Base-by-base conservation (phyloP, 441 rosid genomes). In the Mallotus japonicus region DNA sequence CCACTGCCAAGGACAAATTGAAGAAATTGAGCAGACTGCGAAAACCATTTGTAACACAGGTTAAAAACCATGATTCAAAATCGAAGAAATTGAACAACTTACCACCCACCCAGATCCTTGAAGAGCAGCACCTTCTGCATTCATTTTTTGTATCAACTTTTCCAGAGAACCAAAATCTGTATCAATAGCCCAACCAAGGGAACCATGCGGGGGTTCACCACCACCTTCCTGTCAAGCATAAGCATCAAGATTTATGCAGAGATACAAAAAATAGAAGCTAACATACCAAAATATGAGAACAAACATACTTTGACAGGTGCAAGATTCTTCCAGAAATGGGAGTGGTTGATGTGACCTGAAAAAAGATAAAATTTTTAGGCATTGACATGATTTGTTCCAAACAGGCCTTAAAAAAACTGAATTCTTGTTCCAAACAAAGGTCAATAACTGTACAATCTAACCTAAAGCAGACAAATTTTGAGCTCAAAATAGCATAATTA, bases 31-130 rank as follows among this genome's bases (percentile, higher is more conserved):
- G 14, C 13, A 20, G 34, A 62, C 28, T 22, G 32, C 58, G 11
- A 17, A 59, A 76, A 24, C n/a, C 28, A 64, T 28, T n/a, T 17
- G 22, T 4, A 54, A 47, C 49, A 19, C 9, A 61, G 32, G 16
- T 5, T 15, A 32, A 22, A 57, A 61, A 70, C 16, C 16, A 49
- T 11, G 28, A 28, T 64, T 51, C 16, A 22, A 80, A 50, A 60
- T 60, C 53, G 7, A 49, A 24, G 19, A 69, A 71, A 37, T 53
- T 14, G 37, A 80, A 73, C 6, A 59, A 76, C 95, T 76, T 75
- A 92, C 98, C 97, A 93, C 97, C 99, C 99, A 95, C 78, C 98
- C 98, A n/a, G 97, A 95, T 67, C 99, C 99, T 84, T 95, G 99
- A 9, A 95, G 34, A 77, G 97, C 95, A 80, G 96, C 97, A 83